Evolutionary conservation across 1,284 basidiomycete species (phyloP).

Genomic region (Apiotrichum akiyoshidainum): DNA sequence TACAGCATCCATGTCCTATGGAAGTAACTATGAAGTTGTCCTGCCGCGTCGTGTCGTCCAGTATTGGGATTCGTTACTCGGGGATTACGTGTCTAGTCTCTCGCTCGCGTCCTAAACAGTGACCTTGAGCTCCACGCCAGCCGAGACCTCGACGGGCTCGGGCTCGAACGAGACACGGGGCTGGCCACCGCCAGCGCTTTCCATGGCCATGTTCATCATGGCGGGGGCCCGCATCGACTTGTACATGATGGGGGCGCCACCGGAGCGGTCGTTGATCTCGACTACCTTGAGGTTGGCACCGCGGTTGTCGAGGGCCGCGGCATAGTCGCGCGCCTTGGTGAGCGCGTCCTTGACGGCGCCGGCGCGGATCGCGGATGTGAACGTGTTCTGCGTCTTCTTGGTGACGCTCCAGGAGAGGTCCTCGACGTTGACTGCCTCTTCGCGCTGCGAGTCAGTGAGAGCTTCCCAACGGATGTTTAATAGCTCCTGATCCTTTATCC

Average conservation of each 20-base stretch:
- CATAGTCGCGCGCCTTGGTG: constrained; percentile 15
- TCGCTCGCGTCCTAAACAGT: background rate
- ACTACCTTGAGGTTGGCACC: background rate
- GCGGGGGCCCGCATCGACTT: background rate
- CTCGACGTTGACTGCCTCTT: background rate
- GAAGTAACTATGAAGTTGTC: too few species aligned
- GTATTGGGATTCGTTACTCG: too few species aligned
- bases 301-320: background rate
- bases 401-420: constrained; percentile 9
- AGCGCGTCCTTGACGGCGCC: constrained; percentile 15
- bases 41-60: too few species aligned
- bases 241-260: background rate
- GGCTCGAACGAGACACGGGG: constrained; percentile 8
- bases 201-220: background rate
- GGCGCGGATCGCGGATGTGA: constrained; percentile 8
- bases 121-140: constrained; percentile 1
- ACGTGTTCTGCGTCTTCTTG: background rate
- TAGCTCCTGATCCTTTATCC: too few species aligned
- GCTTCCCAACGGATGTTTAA: background rate
- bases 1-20: too few species aligned
- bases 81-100: background rate
- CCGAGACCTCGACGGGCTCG: constrained; percentile 7
- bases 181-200: background rate
- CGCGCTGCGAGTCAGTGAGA: background rate
- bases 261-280: constrained; percentile 10